Percentiles rank a stretch among this genome's conserved stretches.
Conservation (phyloP, 148 eudicot genomes). For the Pharnaceum exiguum region DNA sequence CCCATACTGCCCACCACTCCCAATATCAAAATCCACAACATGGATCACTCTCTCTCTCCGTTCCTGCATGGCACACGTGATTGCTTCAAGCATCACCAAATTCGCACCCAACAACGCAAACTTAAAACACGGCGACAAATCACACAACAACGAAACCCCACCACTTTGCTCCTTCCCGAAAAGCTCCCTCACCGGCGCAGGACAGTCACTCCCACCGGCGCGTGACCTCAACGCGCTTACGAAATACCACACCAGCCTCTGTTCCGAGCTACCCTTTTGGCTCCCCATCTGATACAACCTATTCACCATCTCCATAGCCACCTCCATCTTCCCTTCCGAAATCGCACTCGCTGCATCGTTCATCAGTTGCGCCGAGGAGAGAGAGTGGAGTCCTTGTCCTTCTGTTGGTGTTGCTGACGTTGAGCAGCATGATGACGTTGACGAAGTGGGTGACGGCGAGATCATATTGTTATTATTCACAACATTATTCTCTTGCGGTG, state of each 20-base stretch:
- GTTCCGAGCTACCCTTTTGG: constrained; percentile 48
- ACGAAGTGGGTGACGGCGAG: too few species aligned
- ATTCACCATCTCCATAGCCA: constrained; percentile 31
- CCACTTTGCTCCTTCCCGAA: constrained; percentile 39
- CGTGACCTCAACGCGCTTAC: constrained; percentile 52
- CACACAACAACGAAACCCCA: constrained; percentile 42
- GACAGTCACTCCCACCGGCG: constrained; percentile 29
- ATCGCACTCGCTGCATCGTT: constrained; percentile 62
- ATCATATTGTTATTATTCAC: too few species aligned
- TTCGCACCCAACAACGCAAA: constrained; percentile 68
- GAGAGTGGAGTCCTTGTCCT: background rate
- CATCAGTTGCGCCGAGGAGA: constrained; percentile 38
- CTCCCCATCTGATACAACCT: constrained; percentile 41
- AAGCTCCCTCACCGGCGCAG: constrained; percentile 33
- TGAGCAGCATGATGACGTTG: too few species aligned
- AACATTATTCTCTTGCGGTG: too few species aligned
- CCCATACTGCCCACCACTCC: constrained; percentile 57
- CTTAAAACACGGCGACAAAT: constrained; percentile 69
- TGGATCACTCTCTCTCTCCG: constrained; percentile 30
- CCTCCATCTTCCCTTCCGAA: constrained; percentile 48
- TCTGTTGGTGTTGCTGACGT: constrained; percentile 6
- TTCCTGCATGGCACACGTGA: constrained; percentile 23
- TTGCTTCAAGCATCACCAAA: constrained; percentile 57
- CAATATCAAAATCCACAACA: constrained; percentile 69
- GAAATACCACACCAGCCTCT: constrained; percentile 51